Evolutionary conservation across 202 grass and related monocot genomes (phyloP).

Genomic region (Elaeis oleifera): DNA sequence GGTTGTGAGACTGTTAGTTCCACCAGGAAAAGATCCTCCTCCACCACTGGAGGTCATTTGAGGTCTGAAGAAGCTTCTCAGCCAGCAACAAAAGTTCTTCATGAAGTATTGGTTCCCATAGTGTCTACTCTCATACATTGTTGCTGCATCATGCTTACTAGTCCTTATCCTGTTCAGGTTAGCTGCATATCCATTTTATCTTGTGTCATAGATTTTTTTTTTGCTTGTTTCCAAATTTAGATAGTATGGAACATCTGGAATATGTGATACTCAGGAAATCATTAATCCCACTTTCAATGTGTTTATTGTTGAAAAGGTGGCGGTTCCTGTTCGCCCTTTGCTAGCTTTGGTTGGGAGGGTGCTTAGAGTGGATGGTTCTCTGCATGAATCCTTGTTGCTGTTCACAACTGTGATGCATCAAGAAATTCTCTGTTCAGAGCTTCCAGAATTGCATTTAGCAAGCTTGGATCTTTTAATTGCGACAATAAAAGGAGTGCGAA

Average conservation of each 20-base stretch:
- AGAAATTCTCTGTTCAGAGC: conserved; percentile 84
- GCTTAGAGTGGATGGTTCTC: conserved; percentile 59
- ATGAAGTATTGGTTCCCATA: conserved; percentile 42
- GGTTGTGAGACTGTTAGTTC: conserved; percentile 69
- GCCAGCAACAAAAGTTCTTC: conserved; percentile 56
- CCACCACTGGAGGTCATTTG: conserved; percentile 35
- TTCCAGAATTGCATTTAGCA: conserved; percentile 59
- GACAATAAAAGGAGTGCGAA: conserved; percentile 69
- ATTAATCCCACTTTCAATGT: conserved; percentile 2
- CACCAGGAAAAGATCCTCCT: conserved; percentile 61
- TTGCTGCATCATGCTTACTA: conserved; percentile 70
- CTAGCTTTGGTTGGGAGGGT: conserved; percentile 56
- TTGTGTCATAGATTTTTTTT: not conserved
- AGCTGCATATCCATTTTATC: not conserved
- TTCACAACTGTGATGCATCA: conserved; percentile 89
- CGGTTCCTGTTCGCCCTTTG: conserved; percentile 56
- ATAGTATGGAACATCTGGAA: not conserved
- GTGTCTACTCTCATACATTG: conserved; percentile 64
- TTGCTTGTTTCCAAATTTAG: not conserved
- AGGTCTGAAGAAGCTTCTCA: conserved; percentile 29
- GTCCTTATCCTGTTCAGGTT: conserved; percentile 84
- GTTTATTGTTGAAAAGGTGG: conserved; percentile 34
- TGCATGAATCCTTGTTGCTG: conserved; percentile 47
- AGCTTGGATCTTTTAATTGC: conserved; percentile 78
- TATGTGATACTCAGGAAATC: not conserved